phyloP scores from a whole-genome alignment of 352 stramenopile species.

The Pythium biforme region DNA sequence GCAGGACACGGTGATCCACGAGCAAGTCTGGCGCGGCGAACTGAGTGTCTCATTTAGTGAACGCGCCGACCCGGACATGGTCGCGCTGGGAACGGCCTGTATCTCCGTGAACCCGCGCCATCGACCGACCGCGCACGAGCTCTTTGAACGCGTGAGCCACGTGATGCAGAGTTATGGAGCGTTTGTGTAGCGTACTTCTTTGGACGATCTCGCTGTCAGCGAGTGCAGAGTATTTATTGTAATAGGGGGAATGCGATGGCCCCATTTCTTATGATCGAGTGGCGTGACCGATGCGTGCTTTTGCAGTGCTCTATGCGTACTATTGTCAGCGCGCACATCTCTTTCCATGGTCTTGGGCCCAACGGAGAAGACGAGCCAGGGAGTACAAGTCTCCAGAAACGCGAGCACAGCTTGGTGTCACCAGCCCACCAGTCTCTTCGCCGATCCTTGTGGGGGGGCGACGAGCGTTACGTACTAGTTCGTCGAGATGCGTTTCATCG shows the following conservation, averaged over 20 bases:
- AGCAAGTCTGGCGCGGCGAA: not conserved
- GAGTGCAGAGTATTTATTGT: not conserved
- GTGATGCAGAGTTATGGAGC: constrained; percentile 11
- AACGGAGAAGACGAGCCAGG: too few species aligned
- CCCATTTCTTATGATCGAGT: not conserved
- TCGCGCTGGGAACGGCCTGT: not conserved
- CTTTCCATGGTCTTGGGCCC: too few species aligned
- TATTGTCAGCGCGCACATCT: too few species aligned
- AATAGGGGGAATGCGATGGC: too few species aligned
- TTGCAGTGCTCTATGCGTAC: too few species aligned
- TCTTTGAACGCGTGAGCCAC: constrained; percentile 4
- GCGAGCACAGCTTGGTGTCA: too few species aligned
- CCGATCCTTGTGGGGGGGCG: not conserved
- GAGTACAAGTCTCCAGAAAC: too few species aligned
- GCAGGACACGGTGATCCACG: not conserved
- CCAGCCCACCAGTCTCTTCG: not conserved
- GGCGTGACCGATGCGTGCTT: not conserved
- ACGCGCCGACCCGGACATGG: not conserved
- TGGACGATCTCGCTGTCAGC: not conserved
- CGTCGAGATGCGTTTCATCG: too few species aligned
- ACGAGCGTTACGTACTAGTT: too few species aligned
- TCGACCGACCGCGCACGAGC: not conserved
- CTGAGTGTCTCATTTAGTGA: constrained; percentile 6
- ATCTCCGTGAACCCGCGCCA: not conserved
- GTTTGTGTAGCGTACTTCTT: constrained; percentile 5